phyloP scores from a whole-genome alignment of 108 stramenopile species.

The Seminavis robusta region DNA sequence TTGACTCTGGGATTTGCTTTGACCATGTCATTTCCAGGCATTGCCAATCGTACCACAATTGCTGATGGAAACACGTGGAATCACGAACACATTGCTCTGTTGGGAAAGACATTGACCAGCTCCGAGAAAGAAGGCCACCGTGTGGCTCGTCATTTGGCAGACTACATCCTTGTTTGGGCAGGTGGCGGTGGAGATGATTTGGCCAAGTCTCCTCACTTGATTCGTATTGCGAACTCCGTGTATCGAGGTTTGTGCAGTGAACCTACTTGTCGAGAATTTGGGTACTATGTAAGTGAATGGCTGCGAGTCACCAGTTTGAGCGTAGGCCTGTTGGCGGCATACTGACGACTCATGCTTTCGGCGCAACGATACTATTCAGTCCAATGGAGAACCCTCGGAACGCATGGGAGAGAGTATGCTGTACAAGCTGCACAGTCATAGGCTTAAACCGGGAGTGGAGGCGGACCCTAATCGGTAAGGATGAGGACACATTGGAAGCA shows the following conservation, averaged over 20 bases:
- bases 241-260: constrained; percentile 91
- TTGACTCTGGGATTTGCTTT: too few species aligned
- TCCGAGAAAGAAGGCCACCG: constrained; percentile 91
- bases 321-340: not conserved
- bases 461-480: constrained; percentile 57
- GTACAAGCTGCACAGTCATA: constrained; percentile 89
- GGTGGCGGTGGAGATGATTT: constrained; percentile 98
- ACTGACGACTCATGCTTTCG: not conserved
- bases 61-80: constrained; percentile 99
- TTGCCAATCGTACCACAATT: constrained; percentile 96
- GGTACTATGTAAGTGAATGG: constrained; percentile 34
- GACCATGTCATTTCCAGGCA: too few species aligned
- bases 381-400: constrained; percentile 53
- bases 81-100: constrained; percentile 98
- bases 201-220: constrained; percentile 95
- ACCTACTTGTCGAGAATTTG: constrained; percentile 84
- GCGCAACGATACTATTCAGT: constrained; percentile 11
- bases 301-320: not conserved
- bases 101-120: constrained; percentile 88
- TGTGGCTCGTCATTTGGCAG: constrained; percentile 93
- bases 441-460: constrained; percentile 60
- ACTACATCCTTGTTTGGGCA: constrained; percentile 95
- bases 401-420: constrained; percentile 78
- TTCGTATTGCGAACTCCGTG: constrained; percentile 95
- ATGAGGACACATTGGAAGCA: too few species aligned